Conservation (phyloP, 2,329 filamentous ascomycete genomes). For the Pseudogymnoascus sp. region DNA sequence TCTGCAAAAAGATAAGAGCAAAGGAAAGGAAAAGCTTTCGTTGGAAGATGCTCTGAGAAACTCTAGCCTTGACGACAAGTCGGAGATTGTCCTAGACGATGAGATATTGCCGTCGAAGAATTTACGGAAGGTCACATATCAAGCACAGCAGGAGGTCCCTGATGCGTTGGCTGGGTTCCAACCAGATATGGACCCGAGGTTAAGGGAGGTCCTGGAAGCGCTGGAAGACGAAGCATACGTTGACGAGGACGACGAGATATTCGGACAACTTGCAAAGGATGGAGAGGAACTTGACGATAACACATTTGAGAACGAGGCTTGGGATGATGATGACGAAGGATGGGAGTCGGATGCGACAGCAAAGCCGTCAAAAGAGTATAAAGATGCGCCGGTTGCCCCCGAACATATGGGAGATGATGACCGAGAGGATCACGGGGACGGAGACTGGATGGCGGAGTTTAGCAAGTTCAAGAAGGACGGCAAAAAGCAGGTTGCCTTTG, state of each 20-base stretch:
- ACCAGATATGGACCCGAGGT: slow-evolving; percentile 91
- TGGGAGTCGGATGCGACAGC: slow-evolving; percentile 95
- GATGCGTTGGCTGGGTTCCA: slow-evolving; percentile 90
- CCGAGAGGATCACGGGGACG: slow-evolving; percentile 56
- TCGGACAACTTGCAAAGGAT: slow-evolving; percentile 63
- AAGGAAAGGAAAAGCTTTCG: slow-evolving; percentile 67
- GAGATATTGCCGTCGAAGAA: slow-evolving; percentile 75
- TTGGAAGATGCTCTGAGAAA: slow-evolving; percentile 76
- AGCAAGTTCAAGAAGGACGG: slow-evolving; percentile 87
- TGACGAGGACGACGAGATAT: slow-evolving; percentile 75
- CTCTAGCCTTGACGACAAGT: slow-evolving; percentile 47
- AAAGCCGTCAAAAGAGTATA: slow-evolving; percentile 58
- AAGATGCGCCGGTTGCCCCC: slow-evolving; percentile 30
- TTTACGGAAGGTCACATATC: slow-evolving; percentile 69
- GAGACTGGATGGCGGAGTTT: slow-evolving; percentile 88
- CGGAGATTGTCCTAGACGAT: slow-evolving; percentile 58
- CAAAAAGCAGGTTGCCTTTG: slow-evolving; percentile 38
- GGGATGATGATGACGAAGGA: slow-evolving; percentile 65
- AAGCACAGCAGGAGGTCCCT: slow-evolving; percentile 87
- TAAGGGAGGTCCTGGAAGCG: slow-evolving; percentile 87
- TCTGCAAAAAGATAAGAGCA: slow-evolving; percentile 54
- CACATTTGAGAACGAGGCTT: slow-evolving; percentile 66
- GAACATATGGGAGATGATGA: slow-evolving; percentile 43
- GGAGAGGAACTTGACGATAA: slow-evolving; percentile 67
- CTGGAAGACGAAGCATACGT: slow-evolving; percentile 94